Conservation (phyloP, 2,329 filamentous ascomycete species). For the Tricladium varicosporioides region DNA sequence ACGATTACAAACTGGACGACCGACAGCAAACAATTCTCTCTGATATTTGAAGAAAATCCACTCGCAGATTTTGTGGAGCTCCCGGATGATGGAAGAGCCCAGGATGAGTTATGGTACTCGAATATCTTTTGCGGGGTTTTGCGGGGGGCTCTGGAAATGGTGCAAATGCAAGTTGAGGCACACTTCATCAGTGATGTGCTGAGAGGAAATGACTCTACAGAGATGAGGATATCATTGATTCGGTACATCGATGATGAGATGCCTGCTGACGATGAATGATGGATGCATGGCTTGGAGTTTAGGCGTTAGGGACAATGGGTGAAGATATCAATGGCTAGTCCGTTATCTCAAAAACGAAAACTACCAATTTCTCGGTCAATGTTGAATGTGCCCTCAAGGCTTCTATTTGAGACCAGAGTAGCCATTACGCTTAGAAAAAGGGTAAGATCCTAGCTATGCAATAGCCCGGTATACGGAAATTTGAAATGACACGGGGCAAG, state of each 20-base stretch:
- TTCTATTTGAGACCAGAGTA: no score
- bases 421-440: no score
- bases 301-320: slow-evolving; percentile 15
- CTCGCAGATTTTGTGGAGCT: slow-evolving; percentile 96
- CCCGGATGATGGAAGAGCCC: slow-evolving; percentile 90
- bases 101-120: slow-evolving; percentile 97
- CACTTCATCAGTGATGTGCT: slow-evolving; percentile 94
- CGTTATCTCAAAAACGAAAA: neutral
- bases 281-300: slow-evolving; percentile 10
- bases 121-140: slow-evolving; percentile 95
- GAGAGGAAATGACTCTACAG: slow-evolving; percentile 90
- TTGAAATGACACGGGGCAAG: no score
- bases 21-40: slow-evolving; percentile 93
- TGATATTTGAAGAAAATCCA: slow-evolving; percentile 96
- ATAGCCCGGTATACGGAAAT: no score
- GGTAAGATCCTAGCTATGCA: no score
- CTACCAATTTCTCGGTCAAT: neutral
- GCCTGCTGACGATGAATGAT: slow-evolving; percentile 88
- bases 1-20: slow-evolving; percentile 92
- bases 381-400: no score
- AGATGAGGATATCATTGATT: slow-evolving; percentile 91
- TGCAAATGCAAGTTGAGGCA: slow-evolving; percentile 98
- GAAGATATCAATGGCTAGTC: neutral
- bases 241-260: slow-evolving; percentile 97
- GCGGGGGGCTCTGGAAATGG: slow-evolving; percentile 92